phyloP scores from a whole-genome alignment of 2,329 filamentous ascomycete genomes.

The Fusarium robinianum region DNA sequence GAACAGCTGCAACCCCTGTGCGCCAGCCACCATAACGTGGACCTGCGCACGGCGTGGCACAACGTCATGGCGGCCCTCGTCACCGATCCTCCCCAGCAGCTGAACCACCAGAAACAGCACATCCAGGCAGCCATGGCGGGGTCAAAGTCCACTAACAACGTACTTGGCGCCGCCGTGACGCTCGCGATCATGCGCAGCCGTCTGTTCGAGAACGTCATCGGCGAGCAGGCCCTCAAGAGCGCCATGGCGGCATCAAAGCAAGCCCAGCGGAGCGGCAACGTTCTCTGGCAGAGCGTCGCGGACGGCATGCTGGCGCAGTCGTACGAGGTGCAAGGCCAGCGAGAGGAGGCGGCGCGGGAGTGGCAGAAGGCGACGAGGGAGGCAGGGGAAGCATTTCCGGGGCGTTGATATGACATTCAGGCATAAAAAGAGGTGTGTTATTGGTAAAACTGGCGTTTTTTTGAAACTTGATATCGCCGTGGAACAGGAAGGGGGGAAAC shows the following conservation, averaged over 20 bases:
- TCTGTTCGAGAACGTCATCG: conserved; percentile 82
- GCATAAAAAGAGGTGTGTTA: conserved; percentile 9
- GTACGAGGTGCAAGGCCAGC: conserved; percentile 72
- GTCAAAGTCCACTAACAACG: conserved; percentile 72
- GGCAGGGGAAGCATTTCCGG: conserved; percentile 49
- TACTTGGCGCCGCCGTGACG: conserved; percentile 79
- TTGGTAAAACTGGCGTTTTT: conserved; percentile 29
- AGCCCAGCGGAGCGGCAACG: conserved; percentile 70
- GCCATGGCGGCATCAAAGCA: conserved; percentile 70
- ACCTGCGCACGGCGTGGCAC: conserved; percentile 78
- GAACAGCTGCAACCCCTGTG: conserved; percentile 70
- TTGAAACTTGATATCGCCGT: conserved; percentile 9
- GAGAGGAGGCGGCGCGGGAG: conserved; percentile 47
- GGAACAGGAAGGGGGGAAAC: conserved; percentile 22
- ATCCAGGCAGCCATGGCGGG: conserved; percentile 74
- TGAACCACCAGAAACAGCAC: conserved; percentile 77
- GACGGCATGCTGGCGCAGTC: conserved; percentile 78
- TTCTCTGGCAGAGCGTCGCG: conserved; percentile 79
- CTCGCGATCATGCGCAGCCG: conserved; percentile 83
- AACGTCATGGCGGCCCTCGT: conserved; percentile 72
- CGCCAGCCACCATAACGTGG: conserved; percentile 69
- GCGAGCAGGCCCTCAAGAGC: conserved; percentile 78
- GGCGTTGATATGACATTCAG: conserved; percentile 37
- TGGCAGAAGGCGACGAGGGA: conserved; percentile 49
- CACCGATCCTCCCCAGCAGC: conserved; percentile 64